Conservation (phyloP, 192 early-diverging fungal genomes). For the Mortierella antarctica region DNA sequence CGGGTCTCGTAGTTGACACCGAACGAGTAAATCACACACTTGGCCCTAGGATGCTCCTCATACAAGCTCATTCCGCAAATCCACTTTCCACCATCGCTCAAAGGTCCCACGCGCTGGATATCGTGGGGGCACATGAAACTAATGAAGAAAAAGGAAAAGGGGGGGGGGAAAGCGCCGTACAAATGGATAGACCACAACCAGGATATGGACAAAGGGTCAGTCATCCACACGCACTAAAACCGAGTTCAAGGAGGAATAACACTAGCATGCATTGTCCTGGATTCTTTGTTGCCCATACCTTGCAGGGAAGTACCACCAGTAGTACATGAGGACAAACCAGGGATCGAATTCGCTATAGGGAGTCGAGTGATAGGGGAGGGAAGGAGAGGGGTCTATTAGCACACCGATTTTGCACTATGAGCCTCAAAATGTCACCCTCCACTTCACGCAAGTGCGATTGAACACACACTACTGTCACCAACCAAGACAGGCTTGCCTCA, state of each 20-base stretch:
- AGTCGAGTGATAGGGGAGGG: no score
- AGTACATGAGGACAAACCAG: conserved; percentile 13
- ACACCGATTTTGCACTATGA: no score
- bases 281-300: not conserved
- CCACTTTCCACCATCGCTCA: conserved; percentile 45
- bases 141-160: not conserved
- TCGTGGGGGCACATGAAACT: conserved; percentile 41
- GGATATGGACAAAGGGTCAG: no score
- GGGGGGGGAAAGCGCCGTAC: not conserved
- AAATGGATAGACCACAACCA: no score
- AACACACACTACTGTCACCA: not conserved
- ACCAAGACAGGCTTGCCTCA: not conserved
- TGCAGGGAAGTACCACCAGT: conserved; percentile 53
- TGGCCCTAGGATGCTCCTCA: conserved; percentile 32
- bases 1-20: conserved; percentile 46
- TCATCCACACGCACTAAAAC: no score
- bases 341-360: conserved; percentile 18
- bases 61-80: conserved; percentile 40
- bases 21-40: conserved; percentile 48
- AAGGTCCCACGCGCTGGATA: conserved; percentile 51
- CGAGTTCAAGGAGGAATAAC: no score
- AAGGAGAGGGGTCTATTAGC: not conserved
- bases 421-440: no score
- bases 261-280: no score
- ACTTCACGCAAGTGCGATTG: no score